phyloP scores from a whole-genome alignment of 2,329 filamentous ascomycete species.

The Trichophyton rubrum region DNA sequence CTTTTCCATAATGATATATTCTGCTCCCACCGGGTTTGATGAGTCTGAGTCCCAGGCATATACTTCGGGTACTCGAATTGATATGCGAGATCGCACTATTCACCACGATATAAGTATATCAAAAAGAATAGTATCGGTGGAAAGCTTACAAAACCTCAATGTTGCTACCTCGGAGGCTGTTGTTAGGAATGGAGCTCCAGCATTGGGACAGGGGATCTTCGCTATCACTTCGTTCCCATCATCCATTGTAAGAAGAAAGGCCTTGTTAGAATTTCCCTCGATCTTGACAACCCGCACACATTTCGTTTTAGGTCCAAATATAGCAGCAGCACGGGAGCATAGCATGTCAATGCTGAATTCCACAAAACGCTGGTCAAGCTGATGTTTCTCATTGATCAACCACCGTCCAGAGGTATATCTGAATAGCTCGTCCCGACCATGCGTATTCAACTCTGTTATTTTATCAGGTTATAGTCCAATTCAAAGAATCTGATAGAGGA shows the following conservation, averaged over 20 bases:
- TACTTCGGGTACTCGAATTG: conserved; percentile 14
- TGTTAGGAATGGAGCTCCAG: conserved; percentile 11
- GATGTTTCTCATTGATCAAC: conserved; percentile 22
- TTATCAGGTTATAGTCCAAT: background rate
- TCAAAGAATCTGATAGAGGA: background rate
- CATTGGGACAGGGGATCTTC: conserved; percentile 14
- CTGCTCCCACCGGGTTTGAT: conserved; percentile 14
- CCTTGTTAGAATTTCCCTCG: conserved; percentile 21
- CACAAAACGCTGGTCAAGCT: conserved; percentile 19
- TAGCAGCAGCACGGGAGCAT: background rate
- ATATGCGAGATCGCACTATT: background rate
- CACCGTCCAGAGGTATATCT: conserved; percentile 20
- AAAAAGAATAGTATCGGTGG: background rate
- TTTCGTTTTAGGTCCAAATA: background rate
- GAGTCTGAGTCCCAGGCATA: conserved; percentile 13
- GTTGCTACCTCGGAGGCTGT: conserved; percentile 18
- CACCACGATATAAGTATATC: background rate
- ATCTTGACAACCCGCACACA: conserved; percentile 18
- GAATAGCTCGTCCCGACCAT: conserved; percentile 9
- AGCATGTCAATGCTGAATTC: conserved; percentile 25
- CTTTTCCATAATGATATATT: conserved; percentile 18
- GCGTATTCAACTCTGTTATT: background rate
- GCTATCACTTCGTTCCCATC: conserved; percentile 10
- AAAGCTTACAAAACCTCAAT: background rate
- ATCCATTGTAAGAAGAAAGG: conserved; percentile 16